Evolutionary conservation across 768 basidiomycete species (phyloP).

Genomic region (Mycena epipterygia): DNA sequence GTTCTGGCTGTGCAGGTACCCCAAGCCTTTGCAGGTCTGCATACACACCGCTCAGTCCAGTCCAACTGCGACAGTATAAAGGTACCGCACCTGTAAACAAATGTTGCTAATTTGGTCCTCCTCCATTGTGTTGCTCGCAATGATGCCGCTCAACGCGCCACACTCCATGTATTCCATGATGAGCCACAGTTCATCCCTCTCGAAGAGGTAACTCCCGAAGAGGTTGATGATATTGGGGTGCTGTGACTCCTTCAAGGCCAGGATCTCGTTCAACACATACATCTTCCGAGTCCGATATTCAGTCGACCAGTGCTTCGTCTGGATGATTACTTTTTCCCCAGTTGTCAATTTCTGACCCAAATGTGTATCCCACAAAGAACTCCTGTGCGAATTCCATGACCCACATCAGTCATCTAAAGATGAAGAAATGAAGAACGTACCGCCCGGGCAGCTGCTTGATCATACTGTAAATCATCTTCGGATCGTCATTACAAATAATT

Average conservation of each 20-base stretch:
- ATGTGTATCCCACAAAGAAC: too few relatives aligned
- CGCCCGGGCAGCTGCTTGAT: slow-evolving; percentile 99
- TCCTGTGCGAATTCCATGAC: too few relatives aligned
- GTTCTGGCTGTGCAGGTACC: slow-evolving; percentile 92
- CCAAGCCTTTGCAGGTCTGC: slow-evolving; percentile 95
- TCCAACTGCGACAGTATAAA: neutral
- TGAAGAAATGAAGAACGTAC: slow-evolving; percentile 62
- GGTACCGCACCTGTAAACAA: slow-evolving; percentile 80
- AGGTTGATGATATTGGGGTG: slow-evolving; percentile 99
- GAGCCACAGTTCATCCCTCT: slow-evolving; percentile 93
- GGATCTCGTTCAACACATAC: slow-evolving; percentile 96
- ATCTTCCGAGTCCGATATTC: slow-evolving; percentile 98
- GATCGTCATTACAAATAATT: slow-evolving; percentile 90
- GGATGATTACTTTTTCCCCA: slow-evolving; percentile 94
- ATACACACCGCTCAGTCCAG: slow-evolving; percentile 9
- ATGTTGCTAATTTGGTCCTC: slow-evolving; percentile 97
- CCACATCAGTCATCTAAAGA: slow-evolving; percentile 49
- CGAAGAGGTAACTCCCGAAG: slow-evolving; percentile 90
- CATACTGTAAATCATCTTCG: slow-evolving; percentile 91
- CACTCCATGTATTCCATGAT: slow-evolving; percentile 99
- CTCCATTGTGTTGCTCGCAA: slow-evolving; percentile 95
- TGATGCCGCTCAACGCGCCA: slow-evolving; percentile 96
- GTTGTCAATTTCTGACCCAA: slow-evolving; percentile 88
- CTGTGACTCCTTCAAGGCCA: slow-evolving; percentile 99
- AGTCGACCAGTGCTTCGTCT: slow-evolving; percentile 98